A percentile compares a stretch with the other conserved stretches of the same genome.
Conservation (phyloP, 2,329 filamentous ascomycete species). For the Plenodomus tracheiphilus region DNA sequence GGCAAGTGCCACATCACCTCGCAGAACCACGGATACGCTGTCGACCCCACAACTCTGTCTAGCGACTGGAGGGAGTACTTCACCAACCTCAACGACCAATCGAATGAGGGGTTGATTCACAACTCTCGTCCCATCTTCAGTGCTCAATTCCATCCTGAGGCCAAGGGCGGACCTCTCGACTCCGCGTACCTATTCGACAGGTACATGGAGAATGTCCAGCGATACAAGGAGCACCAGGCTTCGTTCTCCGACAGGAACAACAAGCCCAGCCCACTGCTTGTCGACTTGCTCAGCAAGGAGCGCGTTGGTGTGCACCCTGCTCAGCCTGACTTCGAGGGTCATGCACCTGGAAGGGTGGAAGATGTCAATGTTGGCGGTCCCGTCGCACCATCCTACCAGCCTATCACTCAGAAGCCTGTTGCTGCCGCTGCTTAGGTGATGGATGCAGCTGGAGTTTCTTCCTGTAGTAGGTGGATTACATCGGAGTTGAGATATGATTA, state of each 20-base stretch:
- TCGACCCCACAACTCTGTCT: constrained; percentile 81
- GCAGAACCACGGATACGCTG: constrained; percentile 97
- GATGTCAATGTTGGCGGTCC: constrained; percentile 32
- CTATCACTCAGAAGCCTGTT: constrained; percentile 35
- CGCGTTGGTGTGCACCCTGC: constrained; percentile 76
- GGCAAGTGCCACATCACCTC: constrained; percentile 98
- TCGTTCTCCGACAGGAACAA: constrained; percentile 78
- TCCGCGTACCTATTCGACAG: constrained; percentile 95
- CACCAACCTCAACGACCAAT: constrained; percentile 95
- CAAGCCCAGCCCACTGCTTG: constrained; percentile 81
- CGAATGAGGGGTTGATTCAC: constrained; percentile 98
- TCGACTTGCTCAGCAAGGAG: constrained; percentile 91
- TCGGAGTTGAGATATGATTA: neutral
- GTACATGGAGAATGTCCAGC: constrained; percentile 85
- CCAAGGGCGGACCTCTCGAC: constrained; percentile 95
- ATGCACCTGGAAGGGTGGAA: constrained; percentile 31
- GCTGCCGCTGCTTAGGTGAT: constrained; percentile 31
- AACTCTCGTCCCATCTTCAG: constrained; percentile 95
- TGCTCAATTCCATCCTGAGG: constrained; percentile 98
- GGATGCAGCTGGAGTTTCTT: neutral
- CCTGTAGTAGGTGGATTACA: neutral
- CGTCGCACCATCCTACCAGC: constrained; percentile 38
- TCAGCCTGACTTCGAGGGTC: constrained; percentile 39
- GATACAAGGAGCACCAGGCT: constrained; percentile 83
- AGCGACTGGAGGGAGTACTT: constrained; percentile 97